Evolutionary conservation across 73 alveolate species (phyloP).

Genomic region (Paramecium octaurelia): DNA sequence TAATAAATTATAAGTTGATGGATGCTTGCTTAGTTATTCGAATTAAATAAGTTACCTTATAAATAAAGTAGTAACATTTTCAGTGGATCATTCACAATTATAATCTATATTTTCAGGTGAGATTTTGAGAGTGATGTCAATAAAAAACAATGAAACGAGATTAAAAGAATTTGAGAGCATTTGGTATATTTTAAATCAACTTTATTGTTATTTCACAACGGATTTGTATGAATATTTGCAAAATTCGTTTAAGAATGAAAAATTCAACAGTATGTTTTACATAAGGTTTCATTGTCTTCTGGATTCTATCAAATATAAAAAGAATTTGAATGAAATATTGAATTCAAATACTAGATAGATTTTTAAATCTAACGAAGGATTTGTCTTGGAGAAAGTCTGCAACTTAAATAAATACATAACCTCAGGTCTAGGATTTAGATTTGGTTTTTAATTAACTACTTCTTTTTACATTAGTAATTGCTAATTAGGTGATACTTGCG

Average conservation of each 20-base stretch:
- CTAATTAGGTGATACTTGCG: neutral
- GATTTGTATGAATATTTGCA: neutral
- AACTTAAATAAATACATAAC: neutral
- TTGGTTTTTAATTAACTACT: neutral
- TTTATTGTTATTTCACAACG: neutral
- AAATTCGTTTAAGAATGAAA: neutral
- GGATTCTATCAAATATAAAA: neutral
- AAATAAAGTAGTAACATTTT: neutral
- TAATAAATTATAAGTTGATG: neutral
- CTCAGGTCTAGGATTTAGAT: too few relatives aligned
- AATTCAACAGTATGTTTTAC: neutral
- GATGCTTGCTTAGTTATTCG: neutral
- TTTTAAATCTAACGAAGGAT: neutral
- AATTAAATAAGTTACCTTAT: neutral
- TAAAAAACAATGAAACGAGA: neutral
- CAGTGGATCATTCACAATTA: constrained; percentile 28
- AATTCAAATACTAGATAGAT: neutral
- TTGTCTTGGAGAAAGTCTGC: neutral
- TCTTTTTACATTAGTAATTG: neutral
- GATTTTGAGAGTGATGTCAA: neutral
- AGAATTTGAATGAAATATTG: neutral
- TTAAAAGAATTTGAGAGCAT: neutral
- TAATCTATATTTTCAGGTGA: neutral
- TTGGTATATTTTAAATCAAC: neutral
- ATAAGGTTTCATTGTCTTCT: neutral